These are phyloP conservation scores for Epichloe bromicola DNA, from an alignment of 2,329 filamentous ascomycete species.

Conservation along the genomic window DNA sequence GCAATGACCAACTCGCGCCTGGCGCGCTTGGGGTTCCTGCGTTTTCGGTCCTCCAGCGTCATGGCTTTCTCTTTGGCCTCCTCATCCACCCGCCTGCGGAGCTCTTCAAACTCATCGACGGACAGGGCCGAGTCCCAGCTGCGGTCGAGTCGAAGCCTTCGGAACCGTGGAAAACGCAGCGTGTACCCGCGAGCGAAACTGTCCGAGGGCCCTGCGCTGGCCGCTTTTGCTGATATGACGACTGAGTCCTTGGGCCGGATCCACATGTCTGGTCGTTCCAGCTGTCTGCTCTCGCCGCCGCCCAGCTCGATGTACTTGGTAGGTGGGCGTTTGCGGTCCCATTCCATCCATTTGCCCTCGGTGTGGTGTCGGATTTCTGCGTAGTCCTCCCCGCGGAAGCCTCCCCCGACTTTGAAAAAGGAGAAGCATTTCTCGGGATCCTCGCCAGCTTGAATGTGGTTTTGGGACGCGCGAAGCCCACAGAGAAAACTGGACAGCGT, in stretches of 20 bases:
- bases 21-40: slow-evolving; percentile 40
- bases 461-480: slow-evolving; percentile 63
- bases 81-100: slow-evolving; percentile 57
- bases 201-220: slow-evolving; percentile 60
- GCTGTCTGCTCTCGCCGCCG: slow-evolving; percentile 55
- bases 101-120: slow-evolving; percentile 59
- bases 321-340: slow-evolving; percentile 67
- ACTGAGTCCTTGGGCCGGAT: slow-evolving; percentile 81
- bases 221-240: slow-evolving; percentile 79
- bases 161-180: slow-evolving; percentile 83
- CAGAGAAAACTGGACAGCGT: slow-evolving; percentile 80
- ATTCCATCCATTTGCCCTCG: slow-evolving; percentile 82
- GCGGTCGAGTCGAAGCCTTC: slow-evolving; percentile 67
- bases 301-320: slow-evolving; percentile 68
- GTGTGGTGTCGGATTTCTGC: slow-evolving; percentile 69
- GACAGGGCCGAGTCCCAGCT: slow-evolving; percentile 71
- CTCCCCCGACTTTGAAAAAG: slow-evolving; percentile 98
- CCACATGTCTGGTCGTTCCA: slow-evolving; percentile 81
- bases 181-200: slow-evolving; percentile 68
- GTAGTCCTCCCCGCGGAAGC: slow-evolving; percentile 77
- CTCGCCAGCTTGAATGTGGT: slow-evolving; percentile 44
- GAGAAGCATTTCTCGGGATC: slow-evolving; percentile 70
- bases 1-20: slow-evolving; percentile 60
- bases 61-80: slow-evolving; percentile 63
- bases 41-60: slow-evolving; percentile 57